Conservation (phyloP, 306 rosid species). For the Rosa lucieae region DNA sequence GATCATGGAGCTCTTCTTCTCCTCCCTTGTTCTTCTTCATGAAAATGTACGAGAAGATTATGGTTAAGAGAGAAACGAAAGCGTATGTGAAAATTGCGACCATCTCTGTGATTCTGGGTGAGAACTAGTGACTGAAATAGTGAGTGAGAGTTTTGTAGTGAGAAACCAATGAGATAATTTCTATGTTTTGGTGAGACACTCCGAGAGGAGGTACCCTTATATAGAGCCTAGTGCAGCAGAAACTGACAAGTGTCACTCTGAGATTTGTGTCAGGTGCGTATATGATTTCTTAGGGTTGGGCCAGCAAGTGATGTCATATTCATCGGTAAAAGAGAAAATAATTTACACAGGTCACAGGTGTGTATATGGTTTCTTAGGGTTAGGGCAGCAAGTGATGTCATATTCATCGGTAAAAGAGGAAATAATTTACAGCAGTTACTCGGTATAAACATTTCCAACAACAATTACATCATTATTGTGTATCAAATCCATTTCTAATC, state of each 20-base stretch:
- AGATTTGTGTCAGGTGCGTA: conserved; percentile 4
- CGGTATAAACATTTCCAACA: background rate
- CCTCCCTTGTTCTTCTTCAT: background rate
- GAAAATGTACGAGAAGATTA: background rate
- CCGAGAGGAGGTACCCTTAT: conserved; percentile 5
- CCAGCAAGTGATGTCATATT: background rate
- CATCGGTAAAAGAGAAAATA: background rate
- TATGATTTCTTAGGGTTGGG: background rate
- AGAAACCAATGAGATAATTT: background rate
- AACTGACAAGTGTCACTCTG: background rate
- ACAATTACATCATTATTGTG: background rate
- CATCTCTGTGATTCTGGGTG: conserved; percentile 30
- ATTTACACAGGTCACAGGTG: background rate
- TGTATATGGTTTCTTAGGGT: background rate
- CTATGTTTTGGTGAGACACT: conserved; percentile 1
- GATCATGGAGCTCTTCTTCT: background rate
- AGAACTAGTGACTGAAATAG: background rate
- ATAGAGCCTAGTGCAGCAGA: background rate
- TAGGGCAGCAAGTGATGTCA: background rate
- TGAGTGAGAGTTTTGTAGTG: conserved; percentile 1
- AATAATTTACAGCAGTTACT: background rate
- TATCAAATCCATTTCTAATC: background rate
- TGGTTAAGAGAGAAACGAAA: background rate
- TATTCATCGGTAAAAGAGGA: background rate
- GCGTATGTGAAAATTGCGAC: conserved; percentile 24